These are phyloP conservation scores for maize (Zea mays) DNA, from an alignment of 176 grass and related monocot species.

Conservation along the genomic window DNA sequence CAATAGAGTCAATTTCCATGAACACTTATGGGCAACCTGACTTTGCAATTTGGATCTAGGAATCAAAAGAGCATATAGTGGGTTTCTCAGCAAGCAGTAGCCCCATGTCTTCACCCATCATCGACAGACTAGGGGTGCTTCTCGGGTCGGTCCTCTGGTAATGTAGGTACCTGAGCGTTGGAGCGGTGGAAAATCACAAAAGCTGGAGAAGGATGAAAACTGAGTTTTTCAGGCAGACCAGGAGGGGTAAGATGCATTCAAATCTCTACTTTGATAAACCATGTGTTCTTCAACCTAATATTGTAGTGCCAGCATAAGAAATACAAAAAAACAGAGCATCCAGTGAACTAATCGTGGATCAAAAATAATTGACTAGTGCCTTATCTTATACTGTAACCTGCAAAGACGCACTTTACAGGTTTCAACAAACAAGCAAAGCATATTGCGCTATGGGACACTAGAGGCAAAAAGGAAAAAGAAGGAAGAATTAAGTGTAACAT, in stretches of 20 bases:
- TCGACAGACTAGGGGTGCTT: not conserved
- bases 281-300: not conserved
- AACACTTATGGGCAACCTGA: constrained; percentile 5
- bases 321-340: constrained; percentile 10
- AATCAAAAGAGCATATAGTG: constrained; percentile 5
- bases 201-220: not conserved
- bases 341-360: not conserved
- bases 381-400: constrained; percentile 4
- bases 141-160: not conserved
- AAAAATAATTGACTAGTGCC: not conserved
- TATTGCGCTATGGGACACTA: not conserved
- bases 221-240: not conserved
- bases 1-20: not conserved
- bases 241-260: constrained; percentile 1
- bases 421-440: not conserved
- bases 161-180: not conserved
- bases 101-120: not conserved
- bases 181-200: not conserved
- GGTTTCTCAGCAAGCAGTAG: not conserved
- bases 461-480: not conserved
- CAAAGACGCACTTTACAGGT: not conserved
- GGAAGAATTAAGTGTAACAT: not conserved
- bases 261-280: not conserved
- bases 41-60: not conserved
- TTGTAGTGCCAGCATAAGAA: not conserved